These are phyloP conservation scores for Colletotrichum sp. DNA, from an alignment of 2,329 filamentous ascomycete genomes.

Conservation along the genomic window DNA sequence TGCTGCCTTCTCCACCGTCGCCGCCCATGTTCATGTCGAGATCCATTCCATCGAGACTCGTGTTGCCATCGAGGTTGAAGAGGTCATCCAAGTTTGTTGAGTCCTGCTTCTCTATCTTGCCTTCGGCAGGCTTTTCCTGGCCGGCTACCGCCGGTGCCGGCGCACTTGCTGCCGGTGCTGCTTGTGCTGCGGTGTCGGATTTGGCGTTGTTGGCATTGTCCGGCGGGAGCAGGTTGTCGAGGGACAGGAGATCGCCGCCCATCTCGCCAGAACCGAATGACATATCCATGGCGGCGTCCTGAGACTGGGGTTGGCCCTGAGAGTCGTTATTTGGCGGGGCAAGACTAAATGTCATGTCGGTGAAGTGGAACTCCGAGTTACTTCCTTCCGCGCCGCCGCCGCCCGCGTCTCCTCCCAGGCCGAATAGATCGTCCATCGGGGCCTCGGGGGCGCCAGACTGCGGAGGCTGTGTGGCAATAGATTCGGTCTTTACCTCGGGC, in stretches of 20 bases:
- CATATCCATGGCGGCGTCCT: slow-evolving; percentile 50
- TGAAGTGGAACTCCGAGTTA: slow-evolving; percentile 53
- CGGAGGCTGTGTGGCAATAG: slow-evolving; percentile 7
- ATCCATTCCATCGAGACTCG: slow-evolving; percentile 40
- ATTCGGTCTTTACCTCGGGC: slow-evolving; percentile 27
- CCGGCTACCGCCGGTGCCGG: slow-evolving; percentile 14
- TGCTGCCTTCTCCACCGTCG: slow-evolving; percentile 40
- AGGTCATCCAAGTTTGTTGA: slow-evolving; percentile 49
- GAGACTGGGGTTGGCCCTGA: slow-evolving; percentile 28
- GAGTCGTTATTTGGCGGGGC: slow-evolving; percentile 43
- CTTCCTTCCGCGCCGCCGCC: slow-evolving; percentile 11
- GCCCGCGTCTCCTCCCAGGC: slow-evolving; percentile 4
- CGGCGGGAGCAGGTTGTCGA: slow-evolving; percentile 34
- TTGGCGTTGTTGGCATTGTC: slow-evolving; percentile 13
- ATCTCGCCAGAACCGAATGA: slow-evolving; percentile 43
- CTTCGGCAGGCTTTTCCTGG: slow-evolving; percentile 14
- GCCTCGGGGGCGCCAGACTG: slow-evolving; percentile 23
- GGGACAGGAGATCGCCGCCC: slow-evolving; percentile 31
- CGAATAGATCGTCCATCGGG: slow-evolving; percentile 22
- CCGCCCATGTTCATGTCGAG: slow-evolving; percentile 41
- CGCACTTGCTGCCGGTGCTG: slow-evolving; percentile 6
- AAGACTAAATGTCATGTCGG: slow-evolving; percentile 61
- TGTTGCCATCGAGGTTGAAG: slow-evolving; percentile 47
- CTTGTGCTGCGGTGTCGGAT: background rate
- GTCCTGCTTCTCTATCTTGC: slow-evolving; percentile 28